These are phyloP conservation scores for Cicer arietinum DNA, from an alignment of 306 rosid genomes.

Conservation along the genomic window DNA sequence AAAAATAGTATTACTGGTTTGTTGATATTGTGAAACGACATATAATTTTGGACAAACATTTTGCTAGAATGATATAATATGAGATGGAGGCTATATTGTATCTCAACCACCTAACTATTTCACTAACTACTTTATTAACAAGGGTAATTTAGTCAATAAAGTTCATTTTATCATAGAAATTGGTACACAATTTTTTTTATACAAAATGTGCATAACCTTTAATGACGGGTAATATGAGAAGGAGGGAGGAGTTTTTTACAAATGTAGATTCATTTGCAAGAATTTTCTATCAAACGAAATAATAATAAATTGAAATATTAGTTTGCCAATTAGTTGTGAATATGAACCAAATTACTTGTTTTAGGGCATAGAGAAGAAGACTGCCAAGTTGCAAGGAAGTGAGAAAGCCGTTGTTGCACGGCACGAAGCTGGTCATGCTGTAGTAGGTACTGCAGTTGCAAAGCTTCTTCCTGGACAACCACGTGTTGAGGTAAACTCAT, in stretches of 20 bases:
- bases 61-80: too few species aligned
- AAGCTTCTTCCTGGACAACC: slow-evolving; percentile 93
- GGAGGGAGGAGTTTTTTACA: background rate
- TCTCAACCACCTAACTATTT: too few species aligned
- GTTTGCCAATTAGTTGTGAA: slow-evolving; percentile 33
- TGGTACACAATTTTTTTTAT: too few species aligned
- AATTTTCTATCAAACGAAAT: slow-evolving; percentile 32
- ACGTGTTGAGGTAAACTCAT: slow-evolving; percentile 79
- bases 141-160: too few species aligned
- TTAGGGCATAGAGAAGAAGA: slow-evolving; percentile 97
- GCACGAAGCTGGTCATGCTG: slow-evolving; percentile 98
- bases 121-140: too few species aligned
- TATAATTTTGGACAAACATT: too few species aligned
- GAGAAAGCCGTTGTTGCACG: slow-evolving; percentile 96
- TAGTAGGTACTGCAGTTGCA: slow-evolving; percentile 96
- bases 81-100: too few species aligned
- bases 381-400: slow-evolving; percentile 83
- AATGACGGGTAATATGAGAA: too few species aligned
- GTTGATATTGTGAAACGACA: too few species aligned
- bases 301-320: slow-evolving; percentile 4
- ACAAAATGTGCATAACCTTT: too few species aligned
- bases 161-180: too few species aligned
- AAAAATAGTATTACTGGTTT: too few species aligned
- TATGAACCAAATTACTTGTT: slow-evolving; percentile 45
- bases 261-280: slow-evolving; percentile 1